A percentile compares a stretch with the other conserved stretches of the same genome.
Conservation (phyloP, 2,329 filamentous ascomycete genomes). For the Fusarium papillatum region DNA sequence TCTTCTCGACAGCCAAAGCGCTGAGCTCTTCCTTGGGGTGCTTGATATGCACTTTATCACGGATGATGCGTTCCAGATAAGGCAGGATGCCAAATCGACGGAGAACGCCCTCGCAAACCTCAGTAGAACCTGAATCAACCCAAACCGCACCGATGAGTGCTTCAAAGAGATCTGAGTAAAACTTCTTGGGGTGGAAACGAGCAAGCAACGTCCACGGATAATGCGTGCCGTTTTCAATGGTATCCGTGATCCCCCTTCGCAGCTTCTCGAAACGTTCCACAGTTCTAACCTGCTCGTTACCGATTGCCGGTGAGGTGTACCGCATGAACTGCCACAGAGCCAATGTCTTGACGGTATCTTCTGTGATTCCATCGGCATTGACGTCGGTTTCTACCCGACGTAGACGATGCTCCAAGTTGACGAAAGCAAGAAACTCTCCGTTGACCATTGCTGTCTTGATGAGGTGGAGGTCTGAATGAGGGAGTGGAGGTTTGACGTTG, state of each 20-base stretch:
- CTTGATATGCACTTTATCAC: constrained; percentile 67
- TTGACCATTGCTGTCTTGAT: constrained; percentile 85
- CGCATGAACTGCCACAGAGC: constrained; percentile 81
- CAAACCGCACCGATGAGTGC: constrained; percentile 85
- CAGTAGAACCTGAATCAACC: constrained; percentile 79
- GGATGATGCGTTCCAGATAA: constrained; percentile 73
- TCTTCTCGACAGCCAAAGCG: constrained; percentile 63
- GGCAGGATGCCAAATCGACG: constrained; percentile 74
- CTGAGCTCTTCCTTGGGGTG: constrained; percentile 80
- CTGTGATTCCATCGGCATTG: constrained; percentile 28
- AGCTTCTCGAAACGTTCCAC: constrained; percentile 61
- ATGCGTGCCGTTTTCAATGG: constrained; percentile 60
- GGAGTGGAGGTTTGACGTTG: constrained; percentile 54
- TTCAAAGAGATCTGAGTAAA: constrained; percentile 88
- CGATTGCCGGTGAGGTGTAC: constrained; percentile 64
- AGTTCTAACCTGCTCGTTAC: constrained; percentile 58
- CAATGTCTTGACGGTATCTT: constrained; percentile 40
- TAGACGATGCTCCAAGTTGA: constrained; percentile 68
- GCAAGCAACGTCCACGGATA: constrained; percentile 87
- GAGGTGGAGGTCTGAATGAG: constrained; percentile 77
- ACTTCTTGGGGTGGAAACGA: constrained; percentile 77
- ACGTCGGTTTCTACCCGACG: constrained; percentile 38
- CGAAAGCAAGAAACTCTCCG: constrained; percentile 82
- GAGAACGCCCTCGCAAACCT: constrained; percentile 71
- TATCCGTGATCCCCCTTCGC: constrained; percentile 61